A percentile compares a stretch with the other conserved stretches of the same genome.
phyloP scores from a whole-genome alignment of 2,329 filamentous ascomycete species.

The Fusarium buxicola region DNA sequence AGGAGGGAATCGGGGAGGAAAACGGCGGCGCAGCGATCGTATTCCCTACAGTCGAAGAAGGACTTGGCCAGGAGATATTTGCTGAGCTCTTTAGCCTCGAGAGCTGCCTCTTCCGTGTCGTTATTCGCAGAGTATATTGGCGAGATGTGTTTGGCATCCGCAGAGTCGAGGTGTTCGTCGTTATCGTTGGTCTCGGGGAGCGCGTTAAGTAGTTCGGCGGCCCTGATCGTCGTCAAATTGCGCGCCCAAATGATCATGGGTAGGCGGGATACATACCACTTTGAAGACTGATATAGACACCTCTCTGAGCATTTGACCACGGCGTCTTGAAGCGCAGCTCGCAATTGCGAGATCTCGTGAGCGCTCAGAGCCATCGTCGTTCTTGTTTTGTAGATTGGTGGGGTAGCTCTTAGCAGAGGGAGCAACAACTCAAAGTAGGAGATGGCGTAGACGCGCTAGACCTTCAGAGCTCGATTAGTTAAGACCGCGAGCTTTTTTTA shows the following conservation, averaged over 20 bases:
- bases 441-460: constrained; percentile 14
- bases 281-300: constrained; percentile 94
- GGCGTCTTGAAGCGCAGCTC: constrained; percentile 82
- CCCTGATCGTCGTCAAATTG: constrained; percentile 67
- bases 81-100: constrained; percentile 83
- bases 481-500: background rate
- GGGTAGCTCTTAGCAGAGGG: constrained; percentile 22
- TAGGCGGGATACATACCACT: constrained; percentile 74
- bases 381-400: constrained; percentile 45
- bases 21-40: constrained; percentile 89
- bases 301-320: constrained; percentile 92
- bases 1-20: constrained; percentile 86
- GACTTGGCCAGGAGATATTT: constrained; percentile 92
- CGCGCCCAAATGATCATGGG: background rate
- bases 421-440: constrained; percentile 5
- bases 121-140: constrained; percentile 65
- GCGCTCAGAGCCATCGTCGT: constrained; percentile 64
- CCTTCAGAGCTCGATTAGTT: background rate
- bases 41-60: constrained; percentile 95
- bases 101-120: constrained; percentile 77
- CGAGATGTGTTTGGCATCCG: constrained; percentile 56
- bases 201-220: constrained; percentile 90
- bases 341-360: constrained; percentile 72
- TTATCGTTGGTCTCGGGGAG: constrained; percentile 73
- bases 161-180: constrained; percentile 56